phyloP scores from a whole-genome alignment of 2,329 filamentous ascomycete species.

The Calycina marina region DNA sequence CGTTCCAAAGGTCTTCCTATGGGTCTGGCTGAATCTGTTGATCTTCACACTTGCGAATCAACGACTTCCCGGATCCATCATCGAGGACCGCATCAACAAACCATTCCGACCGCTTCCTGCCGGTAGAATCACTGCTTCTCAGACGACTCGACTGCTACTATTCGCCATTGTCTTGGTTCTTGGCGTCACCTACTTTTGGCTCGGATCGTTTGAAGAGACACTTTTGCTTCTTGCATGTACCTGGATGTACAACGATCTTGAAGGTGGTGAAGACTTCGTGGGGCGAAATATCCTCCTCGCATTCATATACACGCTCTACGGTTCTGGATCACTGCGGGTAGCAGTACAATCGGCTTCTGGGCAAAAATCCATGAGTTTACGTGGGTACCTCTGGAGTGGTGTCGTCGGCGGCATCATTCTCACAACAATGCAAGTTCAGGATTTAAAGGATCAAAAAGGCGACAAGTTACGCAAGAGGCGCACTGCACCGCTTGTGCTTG shows the following conservation, averaged over 20 bases:
- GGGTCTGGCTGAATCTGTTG: constrained; percentile 16
- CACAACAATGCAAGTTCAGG: constrained; percentile 19
- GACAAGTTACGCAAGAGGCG: constrained; percentile 14
- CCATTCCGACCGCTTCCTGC: constrained; percentile 21
- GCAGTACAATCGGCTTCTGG: background rate
- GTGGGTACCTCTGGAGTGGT: constrained; percentile 3
- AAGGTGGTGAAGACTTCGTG: constrained; percentile 2
- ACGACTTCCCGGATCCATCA: constrained; percentile 13
- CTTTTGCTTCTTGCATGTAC: constrained; percentile 1
- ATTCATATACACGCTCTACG: constrained; percentile 11
- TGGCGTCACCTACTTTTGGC: constrained; percentile 6
- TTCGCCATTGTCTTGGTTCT: constrained; percentile 5
- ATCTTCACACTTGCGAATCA: constrained; percentile 21
- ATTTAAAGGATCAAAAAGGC: constrained; percentile 19
- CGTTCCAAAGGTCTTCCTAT: constrained; percentile 1
- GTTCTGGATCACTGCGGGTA: constrained; percentile 13
- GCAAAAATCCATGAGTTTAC: background rate
- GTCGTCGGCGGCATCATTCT: constrained; percentile 2
- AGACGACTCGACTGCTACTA: constrained; percentile 1
- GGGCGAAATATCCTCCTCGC: constrained; percentile 5
- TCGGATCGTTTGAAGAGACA: constrained; percentile 21
- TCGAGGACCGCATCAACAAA: constrained; percentile 21
- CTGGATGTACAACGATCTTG: constrained; percentile 6
- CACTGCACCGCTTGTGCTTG: constrained; percentile 14
- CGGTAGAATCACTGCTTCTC: constrained; percentile 11